Conservation (phyloP, 225 moss, liverwort and hornwort species). For the Polytrichum commune region DNA sequence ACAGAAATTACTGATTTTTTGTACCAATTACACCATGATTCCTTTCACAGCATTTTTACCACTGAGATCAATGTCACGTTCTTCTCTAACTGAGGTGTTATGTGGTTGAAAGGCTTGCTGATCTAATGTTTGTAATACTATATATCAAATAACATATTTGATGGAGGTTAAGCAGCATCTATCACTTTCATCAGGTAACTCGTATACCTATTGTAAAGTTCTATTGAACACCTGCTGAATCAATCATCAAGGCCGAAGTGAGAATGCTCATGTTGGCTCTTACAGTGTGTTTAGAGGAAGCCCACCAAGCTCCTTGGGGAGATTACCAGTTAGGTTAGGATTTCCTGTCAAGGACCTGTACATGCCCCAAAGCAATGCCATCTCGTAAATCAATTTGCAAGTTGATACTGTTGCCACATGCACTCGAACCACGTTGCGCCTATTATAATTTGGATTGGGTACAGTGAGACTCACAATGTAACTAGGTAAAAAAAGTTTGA, state of each 20-base stretch:
- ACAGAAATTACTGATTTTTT: background rate
- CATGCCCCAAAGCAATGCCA: background rate
- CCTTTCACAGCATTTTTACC: background rate
- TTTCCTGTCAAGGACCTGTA: constrained; percentile 31
- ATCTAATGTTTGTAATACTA: too few species aligned
- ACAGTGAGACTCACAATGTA: constrained; percentile 22
- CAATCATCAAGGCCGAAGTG: background rate
- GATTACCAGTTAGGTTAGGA: constrained; percentile 28
- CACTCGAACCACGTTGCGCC: background rate
- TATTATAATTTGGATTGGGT: background rate
- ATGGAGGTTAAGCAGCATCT: too few species aligned
- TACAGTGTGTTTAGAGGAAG: constrained; percentile 33
- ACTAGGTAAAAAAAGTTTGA: constrained; percentile 15
- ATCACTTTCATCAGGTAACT: too few species aligned
- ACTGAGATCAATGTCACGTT: background rate
- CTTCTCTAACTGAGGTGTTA: background rate
- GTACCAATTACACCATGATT: background rate
- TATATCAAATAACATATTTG: too few species aligned
- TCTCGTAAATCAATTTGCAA: background rate
- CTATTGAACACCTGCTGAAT: background rate
- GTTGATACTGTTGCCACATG: background rate
- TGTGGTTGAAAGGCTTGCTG: background rate
- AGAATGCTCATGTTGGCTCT: constrained; percentile 4
- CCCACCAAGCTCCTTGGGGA: constrained; percentile 15
- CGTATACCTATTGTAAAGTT: background rate